These are phyloP conservation scores for Ceratocystiopsis brevicomis DNA, from an alignment of 2,329 filamentous ascomycete species.

Conservation along the genomic window DNA sequence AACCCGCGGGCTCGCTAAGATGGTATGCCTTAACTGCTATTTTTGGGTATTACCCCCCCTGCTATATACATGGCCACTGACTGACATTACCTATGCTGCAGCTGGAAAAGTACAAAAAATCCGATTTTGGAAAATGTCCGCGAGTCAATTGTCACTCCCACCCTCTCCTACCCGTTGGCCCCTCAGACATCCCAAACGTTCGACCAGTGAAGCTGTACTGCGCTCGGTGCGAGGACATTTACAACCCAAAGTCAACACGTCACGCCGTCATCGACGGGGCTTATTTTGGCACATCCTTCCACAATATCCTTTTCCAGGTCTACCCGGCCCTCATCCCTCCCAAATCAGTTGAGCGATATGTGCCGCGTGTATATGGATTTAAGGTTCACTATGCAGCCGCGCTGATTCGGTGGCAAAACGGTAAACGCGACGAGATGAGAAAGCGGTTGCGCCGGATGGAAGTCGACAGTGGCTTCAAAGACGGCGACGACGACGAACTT, in stretches of 20 bases:
- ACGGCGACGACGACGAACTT: conserved; percentile 39
- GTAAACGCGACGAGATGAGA: conserved; percentile 64
- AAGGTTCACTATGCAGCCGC: conserved; percentile 81
- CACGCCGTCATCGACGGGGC: conserved; percentile 92
- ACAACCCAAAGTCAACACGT: conserved; percentile 94
- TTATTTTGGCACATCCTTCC: conserved; percentile 95
- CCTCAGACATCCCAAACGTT: conserved; percentile 70
- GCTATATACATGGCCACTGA: background rate
- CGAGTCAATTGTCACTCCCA: conserved; percentile 89
- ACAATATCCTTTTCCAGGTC: conserved; percentile 98
- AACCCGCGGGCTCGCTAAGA: conserved; percentile 81
- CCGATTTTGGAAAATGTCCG: conserved; percentile 94
- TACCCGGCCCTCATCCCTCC: conserved; percentile 76
- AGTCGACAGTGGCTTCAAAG: conserved; percentile 65
- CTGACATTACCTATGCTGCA: conserved; percentile 18
- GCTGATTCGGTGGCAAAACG: conserved; percentile 78
- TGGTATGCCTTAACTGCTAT: conserved; percentile 43
- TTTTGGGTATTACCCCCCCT: no score
- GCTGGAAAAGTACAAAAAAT: conserved; percentile 98
- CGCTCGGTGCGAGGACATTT: conserved; percentile 89
- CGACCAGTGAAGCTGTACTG: conserved; percentile 96
- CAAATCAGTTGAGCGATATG: conserved; percentile 72
- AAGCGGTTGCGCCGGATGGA: conserved; percentile 50
- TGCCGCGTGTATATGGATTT: conserved; percentile 83
- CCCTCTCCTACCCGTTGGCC: conserved; percentile 83